Conservation (phyloP, 1,139 yeast species). For the Scheffersomyces stambukii region DNA sequence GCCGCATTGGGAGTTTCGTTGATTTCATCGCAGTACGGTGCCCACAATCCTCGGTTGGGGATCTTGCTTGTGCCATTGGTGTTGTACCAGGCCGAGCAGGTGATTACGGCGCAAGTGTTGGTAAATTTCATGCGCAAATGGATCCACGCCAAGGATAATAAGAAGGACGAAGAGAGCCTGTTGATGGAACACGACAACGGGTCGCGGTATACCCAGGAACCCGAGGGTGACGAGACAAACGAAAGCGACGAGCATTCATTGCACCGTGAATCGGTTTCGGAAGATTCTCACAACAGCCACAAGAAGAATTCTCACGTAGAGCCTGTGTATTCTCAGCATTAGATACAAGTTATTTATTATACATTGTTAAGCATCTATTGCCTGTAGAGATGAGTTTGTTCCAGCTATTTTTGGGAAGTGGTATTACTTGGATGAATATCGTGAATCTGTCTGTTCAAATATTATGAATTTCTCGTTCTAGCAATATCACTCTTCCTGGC, state of each 20-base stretch:
- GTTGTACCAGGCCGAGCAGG: slow-evolving; percentile 83
- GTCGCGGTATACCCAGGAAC: not conserved
- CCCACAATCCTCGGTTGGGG: slow-evolving; percentile 58
- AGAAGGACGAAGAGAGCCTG: slow-evolving; percentile 12
- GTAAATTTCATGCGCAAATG: slow-evolving; percentile 64
- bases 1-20: slow-evolving; percentile 89
- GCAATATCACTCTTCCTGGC: not conserved
- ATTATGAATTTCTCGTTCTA: not conserved
- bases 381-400: no score
- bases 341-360: no score
- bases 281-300: not conserved
- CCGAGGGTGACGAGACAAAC: not conserved
- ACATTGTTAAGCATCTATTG: no score
- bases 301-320: not conserved
- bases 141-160: slow-evolving; percentile 45
- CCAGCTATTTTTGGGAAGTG: not conserved
- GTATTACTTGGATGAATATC: not conserved
- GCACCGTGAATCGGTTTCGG: not conserved
- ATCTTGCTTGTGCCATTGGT: slow-evolving; percentile 75
- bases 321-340: no score
- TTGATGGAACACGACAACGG: not conserved
- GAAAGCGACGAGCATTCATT: not conserved
- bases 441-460: no score
- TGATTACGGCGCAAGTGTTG: slow-evolving; percentile 67
- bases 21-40: slow-evolving; percentile 75